Percentiles rank a stretch among this genome's conserved stretches.
phyloP scores from a whole-genome alignment of 176 grass and related monocot genomes.

The Triticum dicoccoides region DNA sequence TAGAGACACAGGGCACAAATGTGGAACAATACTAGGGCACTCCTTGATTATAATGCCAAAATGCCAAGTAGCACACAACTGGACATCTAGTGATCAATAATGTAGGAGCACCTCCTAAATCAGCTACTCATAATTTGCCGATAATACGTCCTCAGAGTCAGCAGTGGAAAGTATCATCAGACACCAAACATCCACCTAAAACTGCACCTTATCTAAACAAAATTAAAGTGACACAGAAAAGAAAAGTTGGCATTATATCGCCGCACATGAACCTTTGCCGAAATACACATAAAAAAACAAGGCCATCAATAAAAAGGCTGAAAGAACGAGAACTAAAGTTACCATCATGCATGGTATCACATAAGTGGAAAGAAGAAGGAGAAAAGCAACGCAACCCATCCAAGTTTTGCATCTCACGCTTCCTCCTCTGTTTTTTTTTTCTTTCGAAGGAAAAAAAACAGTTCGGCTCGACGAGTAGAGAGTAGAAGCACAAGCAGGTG shows the following conservation, averaged over 20 bases:
- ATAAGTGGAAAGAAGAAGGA: neutral
- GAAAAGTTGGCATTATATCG: conserved; percentile 22
- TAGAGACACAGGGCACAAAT: neutral
- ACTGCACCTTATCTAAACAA: neutral
- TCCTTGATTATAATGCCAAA: neutral
- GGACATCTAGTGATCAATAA: neutral
- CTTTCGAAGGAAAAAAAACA: neutral
- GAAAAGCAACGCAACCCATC: neutral
- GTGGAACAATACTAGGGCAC: too few species aligned
- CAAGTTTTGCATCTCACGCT: conserved; percentile 18
- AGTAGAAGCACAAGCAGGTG: neutral
- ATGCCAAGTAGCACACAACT: neutral
- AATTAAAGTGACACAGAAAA: neutral
- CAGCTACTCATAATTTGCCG: neutral
- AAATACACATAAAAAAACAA: neutral
- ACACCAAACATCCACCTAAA: conserved; percentile 11
- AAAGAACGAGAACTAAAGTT: conserved; percentile 8
- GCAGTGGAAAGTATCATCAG: neutral
- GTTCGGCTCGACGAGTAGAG: neutral
- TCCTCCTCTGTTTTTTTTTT: neutral
- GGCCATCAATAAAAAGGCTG: neutral
- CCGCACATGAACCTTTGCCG: conserved; percentile 1
- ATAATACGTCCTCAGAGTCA: neutral
- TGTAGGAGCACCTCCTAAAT: neutral
- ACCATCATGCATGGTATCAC: conserved; percentile 20